phyloP scores from a whole-genome alignment of 2,329 filamentous ascomycete genomes.

The Apiospora rasikravindrae region DNA sequence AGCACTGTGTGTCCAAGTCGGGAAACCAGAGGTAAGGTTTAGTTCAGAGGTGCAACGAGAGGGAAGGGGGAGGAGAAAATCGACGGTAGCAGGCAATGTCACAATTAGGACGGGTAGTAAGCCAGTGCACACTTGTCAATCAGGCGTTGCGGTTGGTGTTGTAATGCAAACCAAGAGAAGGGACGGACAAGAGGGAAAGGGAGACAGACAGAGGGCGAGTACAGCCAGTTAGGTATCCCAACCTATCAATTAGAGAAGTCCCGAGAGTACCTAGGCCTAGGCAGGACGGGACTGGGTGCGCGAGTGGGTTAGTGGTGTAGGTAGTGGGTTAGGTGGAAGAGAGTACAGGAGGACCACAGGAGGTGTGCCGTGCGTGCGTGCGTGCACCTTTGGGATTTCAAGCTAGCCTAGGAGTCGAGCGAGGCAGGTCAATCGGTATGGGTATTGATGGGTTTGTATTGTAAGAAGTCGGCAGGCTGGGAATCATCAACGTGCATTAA shows the following conservation, averaged over 20 bases:
- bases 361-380: not conserved
- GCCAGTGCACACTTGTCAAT: conserved; percentile 15
- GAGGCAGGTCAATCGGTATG: too few relatives aligned
- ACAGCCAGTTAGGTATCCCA: conserved; percentile 3
- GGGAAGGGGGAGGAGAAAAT: not conserved
- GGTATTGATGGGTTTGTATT: not conserved
- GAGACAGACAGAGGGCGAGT: not conserved
- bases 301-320: conserved; percentile 9
- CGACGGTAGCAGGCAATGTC: not conserved
- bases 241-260: not conserved
- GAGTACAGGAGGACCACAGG: not conserved
- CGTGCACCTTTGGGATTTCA: not conserved
- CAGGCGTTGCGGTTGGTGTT: conserved; percentile 15
- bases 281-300: conserved; percentile 8
- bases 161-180: not conserved
- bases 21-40: too few relatives aligned
- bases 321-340: not conserved
- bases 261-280: conserved; percentile 12
- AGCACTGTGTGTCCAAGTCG: conserved; percentile 3
- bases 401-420: not conserved
- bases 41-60: conserved; percentile 16
- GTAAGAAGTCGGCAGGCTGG: not conserved
- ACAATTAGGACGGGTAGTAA: conserved; percentile 10
- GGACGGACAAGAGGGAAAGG: not conserved
- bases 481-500: not conserved